Evolutionary conservation across 106 monocot genomes (phyloP), one percentile per base, ranked within the genome.

Genomic region (Dactylorhiza incarnata): DNA sequence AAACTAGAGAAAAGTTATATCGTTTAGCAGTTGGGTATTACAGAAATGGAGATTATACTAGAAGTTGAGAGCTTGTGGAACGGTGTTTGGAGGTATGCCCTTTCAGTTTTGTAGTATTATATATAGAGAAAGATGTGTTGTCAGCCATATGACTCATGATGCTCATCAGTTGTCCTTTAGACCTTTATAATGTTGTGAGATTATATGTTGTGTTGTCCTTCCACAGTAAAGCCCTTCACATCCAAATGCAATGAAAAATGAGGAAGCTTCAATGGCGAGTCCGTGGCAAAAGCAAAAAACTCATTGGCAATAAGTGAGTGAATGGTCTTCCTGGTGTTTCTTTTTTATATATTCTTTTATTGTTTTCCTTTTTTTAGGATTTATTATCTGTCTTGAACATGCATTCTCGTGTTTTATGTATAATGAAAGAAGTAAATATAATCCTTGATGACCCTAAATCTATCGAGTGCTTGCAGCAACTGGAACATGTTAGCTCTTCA

Each of bases 391-490:
- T 78, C 43, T 71, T 78, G 7, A 59, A 67, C 83, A 96, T 89
- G 81, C 73, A 90, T 69, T 91, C 83, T 45, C 93, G 96, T 71
- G 89, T 93, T 52, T 79, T 83, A 49, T 97, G 96, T 84, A 93
- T 93, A 65, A 97, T 97, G 96, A 97, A 97, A 80, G 96, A 97
- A 89, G 96, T 97, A 25, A 86, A 87, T 84, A 76, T 97, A 54
- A 87, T 93, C 55, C 84, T 85, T 74, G 96, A 89, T 83, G 93
- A 97, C 61, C 77, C 93, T 49, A 93, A 89, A 75, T 97, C 93
- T 53, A 77, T 78, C 49, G 96, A 93, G 79, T 87, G 87, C 70
- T 80, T 93, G 49, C 93, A 87, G 74, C 96, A 97, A 71, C 74
- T 93, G 63, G 88, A 97, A 53, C 96, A 97, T 90, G 96, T 96